Evolutionary conservation across 2,329 filamentous ascomycete species (phyloP).

Genomic region (Alternaria infectoria): DNA sequence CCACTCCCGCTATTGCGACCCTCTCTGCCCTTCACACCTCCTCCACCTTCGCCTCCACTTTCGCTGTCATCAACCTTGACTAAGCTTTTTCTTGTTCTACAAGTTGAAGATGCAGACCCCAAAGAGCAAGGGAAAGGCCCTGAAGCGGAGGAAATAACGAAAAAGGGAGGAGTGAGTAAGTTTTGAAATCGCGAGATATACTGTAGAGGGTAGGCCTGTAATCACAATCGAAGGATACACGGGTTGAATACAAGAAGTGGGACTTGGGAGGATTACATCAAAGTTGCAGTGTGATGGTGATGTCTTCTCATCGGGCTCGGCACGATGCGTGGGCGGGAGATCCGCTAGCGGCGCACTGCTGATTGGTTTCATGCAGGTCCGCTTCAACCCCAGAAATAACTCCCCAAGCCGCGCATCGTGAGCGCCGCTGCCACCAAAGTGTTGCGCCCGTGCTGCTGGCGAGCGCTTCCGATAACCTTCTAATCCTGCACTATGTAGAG

Average conservation of each 20-base stretch:
- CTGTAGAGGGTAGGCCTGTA: neutral
- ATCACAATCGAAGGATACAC: neutral
- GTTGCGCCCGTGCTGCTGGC: slow-evolving; percentile 5
- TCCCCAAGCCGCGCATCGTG: slow-evolving; percentile 14
- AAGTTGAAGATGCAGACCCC: neutral
- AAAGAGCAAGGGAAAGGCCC: neutral
- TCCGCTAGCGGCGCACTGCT: slow-evolving; percentile 33
- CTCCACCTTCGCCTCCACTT: neutral
- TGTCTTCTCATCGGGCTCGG: neutral
- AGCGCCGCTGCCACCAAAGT: neutral
- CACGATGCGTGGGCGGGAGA: slow-evolving; percentile 16
- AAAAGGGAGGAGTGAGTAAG: neutral
- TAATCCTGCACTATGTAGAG: slow-evolving; percentile 15
- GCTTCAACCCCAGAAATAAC: slow-evolving; percentile 28
- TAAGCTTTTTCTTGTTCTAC: neutral
- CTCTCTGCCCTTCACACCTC: neutral
- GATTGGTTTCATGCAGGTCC: slow-evolving; percentile 44
- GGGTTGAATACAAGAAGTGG: neutral
- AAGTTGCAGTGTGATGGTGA: neutral
- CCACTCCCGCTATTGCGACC: too few species aligned
- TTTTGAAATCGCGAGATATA: neutral
- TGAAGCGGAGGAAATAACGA: neutral
- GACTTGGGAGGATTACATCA: neutral
- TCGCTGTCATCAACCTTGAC: neutral
- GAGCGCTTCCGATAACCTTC: neutral